Base-by-base conservation (phyloP, 768 basidiomycete species). In the Trametes cubensis region DNA sequence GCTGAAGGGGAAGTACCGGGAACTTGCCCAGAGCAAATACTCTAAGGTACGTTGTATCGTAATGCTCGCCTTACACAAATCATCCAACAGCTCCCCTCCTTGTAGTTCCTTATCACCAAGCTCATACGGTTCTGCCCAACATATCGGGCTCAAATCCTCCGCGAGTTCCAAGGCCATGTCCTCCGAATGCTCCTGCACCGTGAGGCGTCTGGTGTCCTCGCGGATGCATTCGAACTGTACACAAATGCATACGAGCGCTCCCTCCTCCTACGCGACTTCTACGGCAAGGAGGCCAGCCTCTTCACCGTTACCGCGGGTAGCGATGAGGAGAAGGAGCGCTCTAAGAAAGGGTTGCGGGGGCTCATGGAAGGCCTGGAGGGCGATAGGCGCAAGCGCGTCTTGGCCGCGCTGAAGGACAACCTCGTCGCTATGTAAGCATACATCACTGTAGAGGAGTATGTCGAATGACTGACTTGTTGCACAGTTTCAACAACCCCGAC, bases 211-310 rank as follows among this genome's bases (percentile, higher is more conserved):
- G 80, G 84, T 3, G 88, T 94, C 8, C 80, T 98, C 13, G 90
- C 94, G 1, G 94, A 96, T 69, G 83, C 93, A 0, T 98, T 90
- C 69, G 94, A 95, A 71, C 81, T 95, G 0, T 90, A 94, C 69
- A 83, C 89, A 7, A 93, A 94, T 53, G 86, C 92, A 1, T 91
- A 90, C 66, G 94, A 96, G 68, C 85, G 92, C 20, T 83, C 88
- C 0, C 78, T 93, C 21, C 79, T 98, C 6, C 77, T 96, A 6
- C 85, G 89, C 18, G 92, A 94, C 62, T 94, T 97, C 65, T 98
- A 94, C 66, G 95, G 95, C 15, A 92, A 90, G 72, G 95, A 98
- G 73, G 88, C 87, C 0, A 78, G 81, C 3, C 75, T 98, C 30
- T 94, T 96, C 74, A 60, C 64, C 13, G 66, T 95, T 71, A 83